A percentile compares a stretch with the other conserved stretches of the same genome.
These are phyloP conservation scores for Cryptosporidium ubiquitum DNA, from an alignment of 169 alveolate genomes.

Conservation along the genomic window DNA sequence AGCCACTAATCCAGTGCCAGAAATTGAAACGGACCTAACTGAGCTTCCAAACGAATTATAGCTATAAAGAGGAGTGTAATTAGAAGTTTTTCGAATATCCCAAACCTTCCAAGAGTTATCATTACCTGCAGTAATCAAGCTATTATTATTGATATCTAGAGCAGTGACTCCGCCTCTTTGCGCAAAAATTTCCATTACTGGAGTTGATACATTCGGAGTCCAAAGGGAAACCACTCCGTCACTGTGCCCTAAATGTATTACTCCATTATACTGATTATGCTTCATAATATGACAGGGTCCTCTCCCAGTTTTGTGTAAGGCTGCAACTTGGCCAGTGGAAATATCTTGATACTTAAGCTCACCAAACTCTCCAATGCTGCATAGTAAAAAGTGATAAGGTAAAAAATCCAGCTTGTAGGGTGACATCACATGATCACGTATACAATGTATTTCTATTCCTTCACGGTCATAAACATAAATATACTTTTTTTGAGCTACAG, in stretches of 20 bases:
- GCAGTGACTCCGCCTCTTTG: constrained; percentile 86
- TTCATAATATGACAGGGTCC: constrained; percentile 91
- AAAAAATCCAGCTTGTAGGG: constrained; percentile 90
- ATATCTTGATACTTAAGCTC: constrained; percentile 92
- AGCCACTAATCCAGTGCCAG: constrained; percentile 88
- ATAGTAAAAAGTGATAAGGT: constrained; percentile 92
- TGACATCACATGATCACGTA: constrained; percentile 86
- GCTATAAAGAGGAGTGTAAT: constrained; percentile 73
- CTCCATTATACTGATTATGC: constrained; percentile 90
- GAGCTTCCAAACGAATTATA: constrained; percentile 78
- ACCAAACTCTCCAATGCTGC: constrained; percentile 92
- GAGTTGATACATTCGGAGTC: constrained; percentile 93
- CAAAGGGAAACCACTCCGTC: constrained; percentile 94
- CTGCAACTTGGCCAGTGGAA: constrained; percentile 91
- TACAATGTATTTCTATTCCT: constrained; percentile 93
- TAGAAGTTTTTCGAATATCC: constrained; percentile 91
- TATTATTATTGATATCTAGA: constrained; percentile 76
- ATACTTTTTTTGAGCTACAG: constrained; percentile 93
- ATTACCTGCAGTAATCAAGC: constrained; percentile 83
- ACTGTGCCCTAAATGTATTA: constrained; percentile 91
- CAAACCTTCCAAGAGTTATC: constrained; percentile 91
- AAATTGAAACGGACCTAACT: constrained; percentile 78
- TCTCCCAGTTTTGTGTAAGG: constrained; percentile 89
- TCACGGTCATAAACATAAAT: constrained; percentile 92
- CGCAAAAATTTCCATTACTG: constrained; percentile 83